Conservation (phyloP, 257 asterid genomes). For the Catharanthus roseus region DNA sequence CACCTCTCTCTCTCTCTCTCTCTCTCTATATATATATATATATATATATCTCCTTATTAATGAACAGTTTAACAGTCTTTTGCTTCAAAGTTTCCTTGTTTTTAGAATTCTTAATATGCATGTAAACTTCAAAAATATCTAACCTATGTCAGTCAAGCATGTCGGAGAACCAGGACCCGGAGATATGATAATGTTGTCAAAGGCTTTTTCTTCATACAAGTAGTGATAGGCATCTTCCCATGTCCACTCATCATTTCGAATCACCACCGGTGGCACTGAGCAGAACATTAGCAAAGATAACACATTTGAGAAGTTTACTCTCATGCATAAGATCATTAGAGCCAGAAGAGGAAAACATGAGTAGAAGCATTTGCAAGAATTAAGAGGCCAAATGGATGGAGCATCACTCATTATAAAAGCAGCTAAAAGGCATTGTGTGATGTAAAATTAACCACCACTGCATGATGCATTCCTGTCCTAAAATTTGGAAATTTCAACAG, state of each 20-base stretch:
- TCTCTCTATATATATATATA: too few relatives aligned
- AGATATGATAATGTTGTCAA: constrained; percentile 92
- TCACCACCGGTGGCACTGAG: constrained; percentile 92
- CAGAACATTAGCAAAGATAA: neutral
- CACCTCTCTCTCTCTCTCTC: too few relatives aligned
- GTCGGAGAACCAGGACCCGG: constrained; percentile 99
- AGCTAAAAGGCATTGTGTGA: neutral
- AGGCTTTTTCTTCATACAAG: constrained; percentile 70
- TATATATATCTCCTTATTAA: neutral
- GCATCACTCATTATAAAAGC: neutral
- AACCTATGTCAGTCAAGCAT: constrained; percentile 87
- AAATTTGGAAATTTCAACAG: neutral
- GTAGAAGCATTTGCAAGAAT: neutral
- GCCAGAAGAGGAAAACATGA: neutral
- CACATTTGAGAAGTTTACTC: neutral
- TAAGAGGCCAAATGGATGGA: neutral
- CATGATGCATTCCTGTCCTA: neutral
- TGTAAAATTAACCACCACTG: neutral
- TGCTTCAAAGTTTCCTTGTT: too few relatives aligned
- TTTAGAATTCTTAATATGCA: too few relatives aligned
- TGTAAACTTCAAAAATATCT: neutral
- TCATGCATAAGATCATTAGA: neutral
- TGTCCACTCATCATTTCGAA: constrained; percentile 90
- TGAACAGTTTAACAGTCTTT: too few relatives aligned
- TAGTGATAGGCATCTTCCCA: constrained; percentile 73